Evolutionary conservation across 148 eudicot species (phyloP).

Genomic region (Rhododendron ferrugineum): DNA sequence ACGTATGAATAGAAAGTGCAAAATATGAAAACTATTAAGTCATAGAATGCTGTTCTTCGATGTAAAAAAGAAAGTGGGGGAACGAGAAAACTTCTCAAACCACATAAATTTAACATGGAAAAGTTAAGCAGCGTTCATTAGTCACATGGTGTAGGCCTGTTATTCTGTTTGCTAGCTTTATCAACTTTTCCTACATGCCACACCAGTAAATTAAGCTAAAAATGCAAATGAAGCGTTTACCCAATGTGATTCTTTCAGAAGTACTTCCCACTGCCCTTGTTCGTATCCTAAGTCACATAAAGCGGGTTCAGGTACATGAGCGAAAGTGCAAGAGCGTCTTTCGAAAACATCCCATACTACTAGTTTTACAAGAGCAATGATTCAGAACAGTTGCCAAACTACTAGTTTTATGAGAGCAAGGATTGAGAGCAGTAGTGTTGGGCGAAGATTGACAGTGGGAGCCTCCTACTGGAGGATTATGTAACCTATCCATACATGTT

Average conservation of each 20-base stretch:
- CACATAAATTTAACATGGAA: background rate
- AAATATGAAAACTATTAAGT: background rate
- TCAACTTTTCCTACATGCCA: background rate
- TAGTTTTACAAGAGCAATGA: background rate
- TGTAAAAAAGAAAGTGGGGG: background rate
- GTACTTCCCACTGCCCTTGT: background rate
- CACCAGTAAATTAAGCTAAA: background rate
- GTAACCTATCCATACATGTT: background rate
- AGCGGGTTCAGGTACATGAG: background rate
- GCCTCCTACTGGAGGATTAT: background rate
- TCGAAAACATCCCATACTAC: background rate
- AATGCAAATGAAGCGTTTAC: background rate
- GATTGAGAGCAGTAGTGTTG: background rate
- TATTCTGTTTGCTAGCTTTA: background rate
- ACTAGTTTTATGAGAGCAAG: background rate
- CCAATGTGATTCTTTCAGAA: background rate
- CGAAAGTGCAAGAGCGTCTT: background rate
- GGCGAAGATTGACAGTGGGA: background rate
- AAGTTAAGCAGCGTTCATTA: background rate
- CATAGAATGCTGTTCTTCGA: background rate
- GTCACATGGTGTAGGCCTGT: background rate
- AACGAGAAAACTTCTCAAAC: background rate
- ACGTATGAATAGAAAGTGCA: background rate
- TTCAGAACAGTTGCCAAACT: background rate
- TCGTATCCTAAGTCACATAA: background rate